Evolutionary conservation across 2,329 filamentous ascomycete genomes (phyloP).

Genomic region (Chaetoscypha palmicola): DNA sequence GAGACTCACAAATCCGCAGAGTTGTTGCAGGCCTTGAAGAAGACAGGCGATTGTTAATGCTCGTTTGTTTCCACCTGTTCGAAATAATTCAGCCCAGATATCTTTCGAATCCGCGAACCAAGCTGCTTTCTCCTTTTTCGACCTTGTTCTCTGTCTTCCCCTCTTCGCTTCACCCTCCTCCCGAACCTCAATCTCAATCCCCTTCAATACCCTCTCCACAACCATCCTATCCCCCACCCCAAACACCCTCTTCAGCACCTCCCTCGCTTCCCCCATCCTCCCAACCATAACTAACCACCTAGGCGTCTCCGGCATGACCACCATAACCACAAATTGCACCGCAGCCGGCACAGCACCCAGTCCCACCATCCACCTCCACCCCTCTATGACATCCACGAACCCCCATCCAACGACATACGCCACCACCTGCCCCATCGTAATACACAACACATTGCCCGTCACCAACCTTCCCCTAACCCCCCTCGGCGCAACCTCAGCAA

Average conservation of each 20-base stretch:
- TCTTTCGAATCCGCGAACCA: slow-evolving; percentile 30
- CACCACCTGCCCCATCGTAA: slow-evolving; percentile 82
- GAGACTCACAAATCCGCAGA: slow-evolving; percentile 68
- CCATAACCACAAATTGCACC: slow-evolving; percentile 61
- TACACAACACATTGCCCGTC: slow-evolving; percentile 73
- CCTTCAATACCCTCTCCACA: slow-evolving; percentile 54
- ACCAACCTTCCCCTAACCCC: slow-evolving; percentile 71
- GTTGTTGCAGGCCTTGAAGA: slow-evolving; percentile 79
- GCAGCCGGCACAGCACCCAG: slow-evolving; percentile 71
- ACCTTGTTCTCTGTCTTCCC: slow-evolving; percentile 19
- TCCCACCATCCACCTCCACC: slow-evolving; percentile 91
- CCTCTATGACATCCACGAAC: slow-evolving; percentile 50
- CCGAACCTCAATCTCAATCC: slow-evolving; percentile 68
- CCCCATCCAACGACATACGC: slow-evolving; percentile 80
- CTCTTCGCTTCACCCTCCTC: slow-evolving; percentile 52
- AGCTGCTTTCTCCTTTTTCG: slow-evolving; percentile 15
- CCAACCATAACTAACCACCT: slow-evolving; percentile 75
- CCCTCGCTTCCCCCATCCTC: slow-evolving; percentile 51
- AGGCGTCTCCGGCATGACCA: slow-evolving; percentile 79
- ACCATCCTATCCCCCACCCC: slow-evolving; percentile 40
- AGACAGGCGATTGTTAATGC: slow-evolving; percentile 81
- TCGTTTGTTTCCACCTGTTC: slow-evolving; percentile 57
- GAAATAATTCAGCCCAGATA: slow-evolving; percentile 47
- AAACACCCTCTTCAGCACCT: slow-evolving; percentile 60
- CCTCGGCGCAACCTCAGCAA: slow-evolving; percentile 76